phyloP scores from a whole-genome alignment of 1,139 yeast species.

The Hansenula lynferdii region DNA sequence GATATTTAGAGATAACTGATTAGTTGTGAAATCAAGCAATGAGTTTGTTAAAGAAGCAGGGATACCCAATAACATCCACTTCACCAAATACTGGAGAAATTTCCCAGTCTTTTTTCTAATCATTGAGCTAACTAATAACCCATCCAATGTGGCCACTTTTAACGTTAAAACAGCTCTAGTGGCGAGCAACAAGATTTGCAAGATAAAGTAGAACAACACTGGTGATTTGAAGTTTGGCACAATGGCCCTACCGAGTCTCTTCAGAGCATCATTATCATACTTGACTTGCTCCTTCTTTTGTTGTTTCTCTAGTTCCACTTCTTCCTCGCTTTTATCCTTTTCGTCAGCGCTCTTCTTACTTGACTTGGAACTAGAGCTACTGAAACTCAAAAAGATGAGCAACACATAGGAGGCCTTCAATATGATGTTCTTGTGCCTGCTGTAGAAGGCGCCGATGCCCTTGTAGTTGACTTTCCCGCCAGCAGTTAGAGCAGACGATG shows the following conservation, averaged over 20 bases:
- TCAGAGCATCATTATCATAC: background rate
- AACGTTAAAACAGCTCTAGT: conserved; percentile 71
- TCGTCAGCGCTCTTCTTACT: background rate
- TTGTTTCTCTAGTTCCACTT: background rate
- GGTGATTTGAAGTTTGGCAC: conserved; percentile 30
- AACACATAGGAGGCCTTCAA: conserved; percentile 45
- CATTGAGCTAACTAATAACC: conserved; percentile 76
- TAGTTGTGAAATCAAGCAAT: conserved; percentile 65
- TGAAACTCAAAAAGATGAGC: conserved; percentile 28
- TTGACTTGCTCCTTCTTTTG: background rate
- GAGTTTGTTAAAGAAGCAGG: conserved; percentile 86
- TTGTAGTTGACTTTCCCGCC: background rate
- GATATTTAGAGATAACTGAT: conserved; percentile 59
- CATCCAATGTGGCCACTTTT: conserved; percentile 84
- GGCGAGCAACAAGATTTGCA: conserved; percentile 61
- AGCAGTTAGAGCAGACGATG: no score
- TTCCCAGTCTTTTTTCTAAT: conserved; percentile 64
- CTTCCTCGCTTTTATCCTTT: no score
- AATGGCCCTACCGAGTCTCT: conserved; percentile 2
- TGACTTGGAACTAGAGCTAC: conserved; percentile 5
- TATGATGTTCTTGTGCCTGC: conserved; percentile 41
- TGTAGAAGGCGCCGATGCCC: conserved; percentile 25
- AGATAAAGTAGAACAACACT: conserved; percentile 40
- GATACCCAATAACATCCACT: conserved; percentile 83
- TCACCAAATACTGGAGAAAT: conserved; percentile 58